These are phyloP conservation scores for Termitomyces bulborhizus DNA, from an alignment of 768 basidiomycete genomes.

Conservation along the genomic window DNA sequence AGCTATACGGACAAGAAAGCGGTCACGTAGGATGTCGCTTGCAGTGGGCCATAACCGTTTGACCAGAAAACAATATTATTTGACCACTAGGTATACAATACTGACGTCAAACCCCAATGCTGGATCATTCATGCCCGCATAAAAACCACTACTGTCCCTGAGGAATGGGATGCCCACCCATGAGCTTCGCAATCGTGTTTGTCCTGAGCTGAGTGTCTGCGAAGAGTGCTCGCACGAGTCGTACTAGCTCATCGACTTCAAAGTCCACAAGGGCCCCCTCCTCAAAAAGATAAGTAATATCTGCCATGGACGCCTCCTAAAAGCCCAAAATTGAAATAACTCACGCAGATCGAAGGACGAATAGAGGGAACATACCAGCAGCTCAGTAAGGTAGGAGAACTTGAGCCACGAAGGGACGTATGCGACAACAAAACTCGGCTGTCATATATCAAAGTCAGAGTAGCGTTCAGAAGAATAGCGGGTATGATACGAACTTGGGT, in stretches of 20 bases:
- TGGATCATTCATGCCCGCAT: not conserved
- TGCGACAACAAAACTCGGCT: conserved; percentile 73
- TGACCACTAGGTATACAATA: conserved; percentile 1
- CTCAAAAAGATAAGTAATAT: conserved; percentile 89
- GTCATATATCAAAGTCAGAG: not conserved
- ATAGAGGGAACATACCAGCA: conserved; percentile 56
- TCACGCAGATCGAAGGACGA: not conserved
- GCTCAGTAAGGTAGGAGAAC: conserved; percentile 89
- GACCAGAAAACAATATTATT: not conserved
- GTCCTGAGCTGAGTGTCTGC: conserved; percentile 81
- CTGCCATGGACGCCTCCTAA: conserved; percentile 88
- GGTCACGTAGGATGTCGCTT: conserved; percentile 2
- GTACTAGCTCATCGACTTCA: conserved; percentile 73
- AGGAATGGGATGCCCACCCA: conserved; percentile 47
- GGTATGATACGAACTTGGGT: conserved; percentile 38
- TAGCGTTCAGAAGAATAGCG: not conserved
- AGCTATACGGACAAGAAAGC: conserved; percentile 37
- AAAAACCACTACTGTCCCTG: conserved; percentile 6
- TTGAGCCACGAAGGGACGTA: conserved; percentile 95
- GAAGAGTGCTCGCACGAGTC: conserved; percentile 81
- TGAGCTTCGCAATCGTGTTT: conserved; percentile 72
- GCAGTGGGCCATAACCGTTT: not conserved
- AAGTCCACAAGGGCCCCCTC: conserved; percentile 90
- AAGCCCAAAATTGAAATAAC: not conserved
- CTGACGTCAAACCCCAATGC: not conserved